Base-by-base conservation (phyloP, 495 filamentous ascomycete genomes). In the Penicillium daleae region DNA sequence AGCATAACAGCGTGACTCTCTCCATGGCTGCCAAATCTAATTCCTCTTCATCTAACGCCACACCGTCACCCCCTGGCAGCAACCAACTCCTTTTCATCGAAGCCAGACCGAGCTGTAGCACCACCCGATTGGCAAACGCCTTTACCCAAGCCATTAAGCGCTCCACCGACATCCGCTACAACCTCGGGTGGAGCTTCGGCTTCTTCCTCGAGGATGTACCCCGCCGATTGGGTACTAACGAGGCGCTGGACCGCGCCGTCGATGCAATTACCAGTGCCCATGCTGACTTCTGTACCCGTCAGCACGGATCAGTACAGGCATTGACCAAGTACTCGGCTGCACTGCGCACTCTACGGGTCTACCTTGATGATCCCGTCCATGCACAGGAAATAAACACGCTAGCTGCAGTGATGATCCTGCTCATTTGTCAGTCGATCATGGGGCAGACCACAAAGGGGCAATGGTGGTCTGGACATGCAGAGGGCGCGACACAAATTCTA, bases 131-230 rank as follows among this genome's bases (percentile, higher is more conserved):
- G 19, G 59, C 66, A 0, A 66, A 54, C 21, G 63, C 69, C 3
- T 76, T 80, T 22, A 57, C 75, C 19, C 31, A 56, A 8, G 70
- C 62, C 4, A 68, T 79, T 17, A 68, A 71, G 15, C 60, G 66
- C n/a, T 59, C 73, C 8, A 72, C 72, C 0, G 77, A 82, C 57
- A 63, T 81, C n/a, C 70, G 74, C n/a, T 78, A 75, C 48, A 77
- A 81, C 29, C 65, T 82, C 4, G 60, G 67, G 56, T 80, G 76
- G 76, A 58, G 70, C 7, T 82, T 79, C 66, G 80, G 80, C 1
- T 39, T 58, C 2, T 82, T 71, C 52, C 56, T 83, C 9, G 62
- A 63, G 12, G 72, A 78, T 6, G 46, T 82, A 7, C 80, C 80
- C 0, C 61, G 60, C 24, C 73, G 77, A 7, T 58, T 83, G 3